Evolutionary conservation across 306 rosid species (phyloP), one percentile per base, ranked within the genome.

Genomic region (Acacia crassicarpa): DNA sequence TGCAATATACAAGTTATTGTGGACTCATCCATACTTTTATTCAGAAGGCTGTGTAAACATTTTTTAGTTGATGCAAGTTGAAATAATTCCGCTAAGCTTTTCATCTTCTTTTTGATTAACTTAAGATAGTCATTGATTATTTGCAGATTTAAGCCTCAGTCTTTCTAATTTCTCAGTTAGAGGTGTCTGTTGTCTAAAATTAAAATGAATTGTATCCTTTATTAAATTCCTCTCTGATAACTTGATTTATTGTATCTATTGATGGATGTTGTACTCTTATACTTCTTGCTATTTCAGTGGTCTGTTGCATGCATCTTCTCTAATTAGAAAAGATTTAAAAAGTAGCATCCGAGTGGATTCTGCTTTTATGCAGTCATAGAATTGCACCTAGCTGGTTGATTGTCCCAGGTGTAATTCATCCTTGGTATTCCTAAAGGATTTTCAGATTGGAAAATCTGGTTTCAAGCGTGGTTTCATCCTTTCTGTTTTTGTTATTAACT

Each of bases 31-130:
- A 33, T 76, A 19, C 79, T 12, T 72, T 59, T 51, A 40, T n/a
- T 49, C 25, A 12, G 68, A 25, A 51, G 72, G 38, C 25, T 59
- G 41, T 58, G 9, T 49, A 38, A 56, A 46, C 84, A 68, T 62
- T 71, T 69, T 33, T 80, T 43, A 22, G 56, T 76, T 81, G 41
- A 74, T 66, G n/a, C 72, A 38, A 76, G 56, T 74, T 51, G 27
- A 56, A 73, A 74, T 22, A 48, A 9, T 77, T 45, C 54, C 70
- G 51, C 69, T 71, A 40, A 27, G 62, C 22, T 71, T 59, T 84
- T 63, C 61, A 46, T 69, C 61, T 49, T 76, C 65, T 67, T 41
- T 41, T 13, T 54, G 16, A 30, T 40, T 1, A 22, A 63, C 23
- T 48, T 45, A 58, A 69, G 41, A 43, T 67, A 32, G 56, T 44